Percentiles rank a stretch among this genome's conserved stretches.
Evolutionary conservation across 257 asterid species (phyloP).

Genomic region (Avicennia marina): DNA sequence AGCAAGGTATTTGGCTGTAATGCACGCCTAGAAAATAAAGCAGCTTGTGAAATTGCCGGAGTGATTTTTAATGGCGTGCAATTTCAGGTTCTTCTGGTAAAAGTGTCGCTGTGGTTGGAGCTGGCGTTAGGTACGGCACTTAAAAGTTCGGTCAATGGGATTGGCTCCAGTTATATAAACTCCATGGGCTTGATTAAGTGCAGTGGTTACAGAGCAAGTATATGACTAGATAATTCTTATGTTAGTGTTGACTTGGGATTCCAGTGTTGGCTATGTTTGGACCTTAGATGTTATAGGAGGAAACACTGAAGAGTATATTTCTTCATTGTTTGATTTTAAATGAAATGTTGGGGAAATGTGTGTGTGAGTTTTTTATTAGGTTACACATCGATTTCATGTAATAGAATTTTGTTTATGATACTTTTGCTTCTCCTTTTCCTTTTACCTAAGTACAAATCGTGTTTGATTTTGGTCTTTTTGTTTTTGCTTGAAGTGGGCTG

Average conservation of each 20-base stretch:
- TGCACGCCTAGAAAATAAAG: neutral
- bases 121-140: constrained; percentile 65
- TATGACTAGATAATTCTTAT: neutral
- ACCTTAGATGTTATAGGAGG: neutral
- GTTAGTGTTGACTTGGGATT: neutral
- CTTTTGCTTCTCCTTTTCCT: neutral
- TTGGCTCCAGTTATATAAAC: neutral
- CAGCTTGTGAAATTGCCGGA: neutral
- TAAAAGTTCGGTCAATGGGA: neutral
- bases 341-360: neutral
- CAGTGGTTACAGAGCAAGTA: neutral
- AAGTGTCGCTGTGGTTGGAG: constrained; percentile 80
- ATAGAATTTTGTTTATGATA: neutral
- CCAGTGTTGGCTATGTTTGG: neutral
- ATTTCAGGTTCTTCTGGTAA: constrained; percentile 38
- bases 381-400: neutral
- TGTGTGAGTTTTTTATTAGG: neutral
- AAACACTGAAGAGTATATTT: too few species aligned
- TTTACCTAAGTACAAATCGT: neutral
- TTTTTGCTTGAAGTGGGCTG: constrained; percentile 56
- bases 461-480: neutral
- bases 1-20: constrained; percentile 29
- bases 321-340: neutral
- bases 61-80: constrained; percentile 5
- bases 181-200: neutral